Evolutionary conservation across 805 yeast species (phyloP), one percentile per base, ranked within the genome.

Genomic region (Hanseniaspora valbyensis): DNA sequence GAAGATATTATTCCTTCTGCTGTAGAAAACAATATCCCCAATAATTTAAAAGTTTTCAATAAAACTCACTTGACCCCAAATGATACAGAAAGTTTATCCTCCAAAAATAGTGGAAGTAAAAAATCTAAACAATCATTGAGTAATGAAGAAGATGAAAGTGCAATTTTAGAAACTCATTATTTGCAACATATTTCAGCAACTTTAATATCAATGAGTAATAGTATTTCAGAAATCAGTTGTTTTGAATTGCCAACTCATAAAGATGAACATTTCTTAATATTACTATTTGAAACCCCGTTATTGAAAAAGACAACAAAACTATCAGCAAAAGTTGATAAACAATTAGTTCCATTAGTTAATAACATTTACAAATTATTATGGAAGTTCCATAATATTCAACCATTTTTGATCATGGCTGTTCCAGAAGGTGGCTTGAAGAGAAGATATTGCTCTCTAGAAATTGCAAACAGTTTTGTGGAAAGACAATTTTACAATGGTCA

Each of bases 391-490:
- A 75, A 75, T 53, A 80, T 92, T 44, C 73, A 92, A 29, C 77
- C 89, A 1, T 83, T 81, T 60, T 88, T 96, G 63, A 80, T 89
- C 2, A 60, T 87, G 54, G 80, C 89, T 2, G 82, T 90, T 1
- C 82, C 86, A 24, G 81, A 84, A 22, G 85, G 85, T 52, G 72
- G 88, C 0, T 69, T 92, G 24, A 96, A 98, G 3, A 76, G 95
- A 60, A 81, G 94, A 29, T 65, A 65, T 38, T 62, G 67, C 21
- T 81, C 96, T 8, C 72, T 86, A 19, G 97, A 92, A 58, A 83
- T 92, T 55, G 97, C 97, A 0, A 92, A 89, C 57, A 85, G 68
- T 80, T 83, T 74, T 80, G 59, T 87, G 84, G 66, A 85, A 81
- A 59, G 77, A 80, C 75, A 77, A 56, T 88, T 88, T 61, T 70